Conservation (phyloP, 2,329 filamentous ascomycete genomes). For the Hypoxylon sp. region DNA sequence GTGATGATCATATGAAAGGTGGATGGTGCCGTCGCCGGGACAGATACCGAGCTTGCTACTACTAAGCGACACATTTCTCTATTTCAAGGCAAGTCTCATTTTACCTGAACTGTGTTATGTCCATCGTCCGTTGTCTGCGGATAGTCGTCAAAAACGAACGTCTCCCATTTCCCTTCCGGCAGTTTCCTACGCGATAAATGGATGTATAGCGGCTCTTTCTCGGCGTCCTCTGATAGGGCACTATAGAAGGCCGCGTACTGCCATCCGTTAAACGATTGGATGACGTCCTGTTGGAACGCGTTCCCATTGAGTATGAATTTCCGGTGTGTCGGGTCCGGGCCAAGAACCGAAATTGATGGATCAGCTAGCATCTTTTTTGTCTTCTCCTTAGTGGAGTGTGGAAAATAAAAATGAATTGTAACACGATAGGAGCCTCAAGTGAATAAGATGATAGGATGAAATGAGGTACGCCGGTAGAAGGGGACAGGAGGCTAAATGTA, state of each 20-base stretch:
- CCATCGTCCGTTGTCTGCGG: constrained; percentile 65
- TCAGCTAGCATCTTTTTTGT: constrained; percentile 49
- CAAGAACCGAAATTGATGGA: constrained; percentile 55
- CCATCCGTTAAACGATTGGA: constrained; percentile 63
- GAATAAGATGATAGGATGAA: constrained; percentile 5
- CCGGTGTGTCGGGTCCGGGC: constrained; percentile 57
- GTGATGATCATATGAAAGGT: constrained; percentile 68
- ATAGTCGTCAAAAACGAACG: constrained; percentile 64
- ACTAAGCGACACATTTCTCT: constrained; percentile 13
- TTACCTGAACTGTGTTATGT: constrained; percentile 66
- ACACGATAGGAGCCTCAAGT: constrained; percentile 1
- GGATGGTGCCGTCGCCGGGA: constrained; percentile 66
- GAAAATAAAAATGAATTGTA: not conserved
- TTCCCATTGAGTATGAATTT: constrained; percentile 61
- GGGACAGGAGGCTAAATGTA: constrained; percentile 36
- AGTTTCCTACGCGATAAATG: constrained; percentile 63
- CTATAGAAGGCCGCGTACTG: constrained; percentile 66
- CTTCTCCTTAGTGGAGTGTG: not conserved
- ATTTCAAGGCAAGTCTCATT: constrained; percentile 4
- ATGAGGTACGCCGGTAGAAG: constrained; percentile 26
- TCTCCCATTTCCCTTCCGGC: constrained; percentile 61
- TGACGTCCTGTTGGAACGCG: constrained; percentile 65
- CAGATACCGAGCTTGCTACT: constrained; percentile 61
- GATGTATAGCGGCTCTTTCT: constrained; percentile 58
- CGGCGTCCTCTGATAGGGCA: constrained; percentile 35